Conservation (phyloP, 1,284 basidiomycete species). For the Cryptococcus amylolentus region DNA sequence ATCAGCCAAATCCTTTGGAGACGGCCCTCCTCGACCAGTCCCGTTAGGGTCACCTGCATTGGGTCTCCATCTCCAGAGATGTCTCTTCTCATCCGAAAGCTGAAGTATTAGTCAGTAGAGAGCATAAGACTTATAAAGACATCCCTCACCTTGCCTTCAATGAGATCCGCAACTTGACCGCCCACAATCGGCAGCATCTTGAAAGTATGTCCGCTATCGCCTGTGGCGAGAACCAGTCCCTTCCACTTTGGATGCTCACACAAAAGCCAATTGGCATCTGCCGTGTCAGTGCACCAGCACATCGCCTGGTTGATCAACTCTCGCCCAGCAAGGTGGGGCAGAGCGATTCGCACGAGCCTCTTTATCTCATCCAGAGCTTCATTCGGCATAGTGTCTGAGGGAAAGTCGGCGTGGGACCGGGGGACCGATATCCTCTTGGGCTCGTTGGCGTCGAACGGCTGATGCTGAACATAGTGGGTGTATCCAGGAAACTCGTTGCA, state of each 20-base stretch:
- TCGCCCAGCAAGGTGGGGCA: conserved; percentile 33
- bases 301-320: conserved; percentile 35
- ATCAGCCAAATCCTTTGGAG: conserved; percentile 31
- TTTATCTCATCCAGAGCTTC: conserved; percentile 26
- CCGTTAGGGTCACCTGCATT: conserved; percentile 26
- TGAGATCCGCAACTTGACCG: conserved; percentile 39
- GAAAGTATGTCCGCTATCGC: conserved; percentile 39
- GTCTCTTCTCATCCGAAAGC: conserved; percentile 26
- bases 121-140: neutral
- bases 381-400: conserved; percentile 41
- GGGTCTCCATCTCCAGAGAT: conserved; percentile 41
- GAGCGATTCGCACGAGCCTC: conserved; percentile 26
- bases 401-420: conserved; percentile 42
- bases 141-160: conserved; percentile 33
- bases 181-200: conserved; percentile 51
- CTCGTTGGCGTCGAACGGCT: conserved; percentile 22
- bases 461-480: conserved; percentile 19
- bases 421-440: conserved; percentile 35
- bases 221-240: conserved; percentile 35
- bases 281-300: conserved; percentile 48
- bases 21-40: conserved; percentile 12
- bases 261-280: conserved; percentile 35
- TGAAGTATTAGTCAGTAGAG: neutral
- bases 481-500: conserved; percentile 41
- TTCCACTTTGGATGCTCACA: conserved; percentile 37